phyloP scores from a whole-genome alignment of 1,284 basidiomycete genomes.

The Taiwanofungus camphoratus region DNA sequence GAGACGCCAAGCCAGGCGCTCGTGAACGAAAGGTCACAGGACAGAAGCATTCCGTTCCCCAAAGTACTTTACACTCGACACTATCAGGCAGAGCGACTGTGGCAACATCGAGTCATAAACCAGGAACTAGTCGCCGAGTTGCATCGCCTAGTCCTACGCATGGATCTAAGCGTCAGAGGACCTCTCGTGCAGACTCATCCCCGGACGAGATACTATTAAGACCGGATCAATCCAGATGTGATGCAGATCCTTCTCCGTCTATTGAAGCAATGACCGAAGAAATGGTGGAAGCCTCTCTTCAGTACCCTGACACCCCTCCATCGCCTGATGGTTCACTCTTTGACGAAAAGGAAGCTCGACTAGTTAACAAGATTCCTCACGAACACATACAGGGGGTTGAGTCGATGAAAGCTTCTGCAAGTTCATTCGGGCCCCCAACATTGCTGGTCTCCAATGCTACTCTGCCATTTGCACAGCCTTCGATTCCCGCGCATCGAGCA shows the following conservation, averaged over 20 bases:
- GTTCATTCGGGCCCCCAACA: conserved; percentile 8
- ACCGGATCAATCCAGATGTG: background rate
- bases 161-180: background rate
- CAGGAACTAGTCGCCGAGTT: background rate
- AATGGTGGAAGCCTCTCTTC: background rate
- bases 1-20: background rate
- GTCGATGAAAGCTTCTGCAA: background rate
- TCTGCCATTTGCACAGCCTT: conserved; percentile 8
- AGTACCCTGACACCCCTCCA: background rate
- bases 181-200: conserved; percentile 2
- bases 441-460: conserved; percentile 24
- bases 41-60: background rate
- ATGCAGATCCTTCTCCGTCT: background rate
- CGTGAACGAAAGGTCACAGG: background rate
- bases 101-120: background rate
- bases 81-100: background rate
- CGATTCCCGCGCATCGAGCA: conserved; percentile 38
- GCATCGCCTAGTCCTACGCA: background rate
- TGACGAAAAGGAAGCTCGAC: background rate
- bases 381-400: background rate
- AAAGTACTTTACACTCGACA: background rate
- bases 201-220: conserved; percentile 14
- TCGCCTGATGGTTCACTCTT: conserved; percentile 1
- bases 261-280: background rate
- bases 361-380: background rate